phyloP scores from a whole-genome alignment of 2,329 filamentous ascomycete species.

The Fusarium sp. region DNA sequence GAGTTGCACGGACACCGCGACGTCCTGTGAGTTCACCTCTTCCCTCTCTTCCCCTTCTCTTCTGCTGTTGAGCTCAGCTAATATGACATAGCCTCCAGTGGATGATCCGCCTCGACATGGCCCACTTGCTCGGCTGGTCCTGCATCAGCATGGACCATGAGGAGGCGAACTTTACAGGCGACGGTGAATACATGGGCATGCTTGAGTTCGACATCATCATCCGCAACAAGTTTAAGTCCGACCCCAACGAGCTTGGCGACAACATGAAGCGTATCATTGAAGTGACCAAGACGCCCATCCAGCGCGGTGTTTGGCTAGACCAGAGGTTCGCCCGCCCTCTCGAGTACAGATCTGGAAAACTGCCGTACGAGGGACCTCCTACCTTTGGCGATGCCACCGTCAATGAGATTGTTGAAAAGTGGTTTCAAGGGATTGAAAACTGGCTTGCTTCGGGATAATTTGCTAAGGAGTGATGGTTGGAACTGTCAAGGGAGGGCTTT shows the following conservation, averaged over 20 bases:
- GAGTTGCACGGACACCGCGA: neutral
- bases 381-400: neutral
- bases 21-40: neutral
- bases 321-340: neutral
- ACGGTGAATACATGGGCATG: neutral
- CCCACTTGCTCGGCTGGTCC: neutral
- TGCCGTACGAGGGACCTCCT: conserved; percentile 6
- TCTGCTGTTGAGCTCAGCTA: accelerated
- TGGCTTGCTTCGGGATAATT: neutral
- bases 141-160: neutral
- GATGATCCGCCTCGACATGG: conserved; percentile 17
- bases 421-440: neutral
- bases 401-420: neutral
- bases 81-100: conserved; percentile 8
- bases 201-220: neutral
- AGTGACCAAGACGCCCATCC: neutral
- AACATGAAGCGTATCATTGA: neutral
- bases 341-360: neutral
- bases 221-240: neutral
- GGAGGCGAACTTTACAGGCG: neutral
- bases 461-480: neutral
- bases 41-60: accelerated
- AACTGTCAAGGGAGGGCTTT: neutral
- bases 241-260: neutral
- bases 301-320: neutral